These are phyloP conservation scores for Brasilioporus rufonigricans DNA, from an alignment of 768 basidiomycete genomes.

Conservation along the genomic window DNA sequence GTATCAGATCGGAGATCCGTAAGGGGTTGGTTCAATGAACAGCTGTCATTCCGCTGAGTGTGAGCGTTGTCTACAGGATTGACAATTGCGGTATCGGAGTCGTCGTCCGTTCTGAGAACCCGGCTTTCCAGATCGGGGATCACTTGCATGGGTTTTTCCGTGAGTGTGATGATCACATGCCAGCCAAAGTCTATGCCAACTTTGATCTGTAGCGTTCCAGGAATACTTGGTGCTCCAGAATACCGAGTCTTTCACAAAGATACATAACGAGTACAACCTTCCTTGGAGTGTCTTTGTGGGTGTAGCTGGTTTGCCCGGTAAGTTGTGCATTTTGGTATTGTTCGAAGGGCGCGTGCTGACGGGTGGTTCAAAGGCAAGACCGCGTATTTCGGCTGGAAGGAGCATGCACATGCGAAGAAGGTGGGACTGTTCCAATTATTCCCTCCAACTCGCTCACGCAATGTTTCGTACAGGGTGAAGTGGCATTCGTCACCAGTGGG, in stretches of 20 bases:
- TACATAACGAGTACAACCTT: constrained; percentile 29
- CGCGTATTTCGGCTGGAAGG: constrained; percentile 16
- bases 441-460: not conserved
- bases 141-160: constrained; percentile 25
- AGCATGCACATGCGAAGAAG: constrained; percentile 13
- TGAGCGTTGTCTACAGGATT: not conserved
- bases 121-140: constrained; percentile 13
- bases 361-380: constrained; percentile 17
- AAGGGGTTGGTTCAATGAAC: not conserved
- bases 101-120: constrained; percentile 17
- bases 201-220: constrained; percentile 30
- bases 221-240: constrained; percentile 11
- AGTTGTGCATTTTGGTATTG: not conserved
- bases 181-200: not conserved
- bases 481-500: constrained; percentile 47
- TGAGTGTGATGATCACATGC: constrained; percentile 10
- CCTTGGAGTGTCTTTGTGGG: constrained; percentile 32
- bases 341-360: not conserved
- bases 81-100: constrained; percentile 28
- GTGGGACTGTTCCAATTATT: constrained; percentile 16
- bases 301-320: constrained; percentile 26
- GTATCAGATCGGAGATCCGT: constrained; percentile 2
- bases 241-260: not conserved
- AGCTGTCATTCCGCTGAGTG: not conserved
- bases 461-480: constrained; percentile 39